phyloP scores from a whole-genome alignment of 768 basidiomycete genomes.

The Boletus pseudopeckii region DNA sequence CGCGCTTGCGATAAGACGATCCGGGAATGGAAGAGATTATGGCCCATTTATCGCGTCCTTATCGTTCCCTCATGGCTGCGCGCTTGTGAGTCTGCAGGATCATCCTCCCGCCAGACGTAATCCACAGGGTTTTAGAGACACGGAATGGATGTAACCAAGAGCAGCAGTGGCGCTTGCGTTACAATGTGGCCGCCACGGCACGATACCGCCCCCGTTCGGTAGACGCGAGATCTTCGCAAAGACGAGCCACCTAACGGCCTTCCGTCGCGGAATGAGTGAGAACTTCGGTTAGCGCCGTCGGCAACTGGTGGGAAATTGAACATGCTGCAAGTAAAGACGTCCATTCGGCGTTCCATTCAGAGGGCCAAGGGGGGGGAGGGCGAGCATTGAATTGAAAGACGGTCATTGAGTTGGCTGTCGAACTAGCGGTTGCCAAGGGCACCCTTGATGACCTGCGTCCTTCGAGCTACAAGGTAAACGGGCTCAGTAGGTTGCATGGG shows the following conservation, averaged over 20 bases:
- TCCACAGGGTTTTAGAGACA: background rate
- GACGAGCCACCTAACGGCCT: background rate
- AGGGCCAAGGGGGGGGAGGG: too few species aligned
- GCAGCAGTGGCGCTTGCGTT: background rate
- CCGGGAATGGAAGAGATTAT: slow-evolving; percentile 2
- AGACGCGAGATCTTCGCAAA: background rate
- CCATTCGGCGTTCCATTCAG: background rate
- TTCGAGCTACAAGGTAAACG: background rate
- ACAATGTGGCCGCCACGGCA: background rate
- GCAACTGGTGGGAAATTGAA: background rate
- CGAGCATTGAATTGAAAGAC: background rate
- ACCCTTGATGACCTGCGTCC: background rate
- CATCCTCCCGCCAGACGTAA: background rate
- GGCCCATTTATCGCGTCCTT: background rate
- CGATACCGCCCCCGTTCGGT: background rate
- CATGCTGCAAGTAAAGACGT: background rate
- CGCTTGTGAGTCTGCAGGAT: background rate
- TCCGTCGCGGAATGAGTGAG: background rate
- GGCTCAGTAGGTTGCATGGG: background rate
- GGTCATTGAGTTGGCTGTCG: background rate
- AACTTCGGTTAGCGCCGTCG: background rate
- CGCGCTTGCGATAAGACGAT: background rate
- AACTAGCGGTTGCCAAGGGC: background rate
- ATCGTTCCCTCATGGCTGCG: background rate
- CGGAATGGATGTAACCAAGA: too few species aligned